A percentile compares a stretch with the other conserved stretches of the same genome.
Evolutionary conservation across 176 grass and related monocot genomes (phyloP).

Genomic region (barley (Hordeum vulgare)): DNA sequence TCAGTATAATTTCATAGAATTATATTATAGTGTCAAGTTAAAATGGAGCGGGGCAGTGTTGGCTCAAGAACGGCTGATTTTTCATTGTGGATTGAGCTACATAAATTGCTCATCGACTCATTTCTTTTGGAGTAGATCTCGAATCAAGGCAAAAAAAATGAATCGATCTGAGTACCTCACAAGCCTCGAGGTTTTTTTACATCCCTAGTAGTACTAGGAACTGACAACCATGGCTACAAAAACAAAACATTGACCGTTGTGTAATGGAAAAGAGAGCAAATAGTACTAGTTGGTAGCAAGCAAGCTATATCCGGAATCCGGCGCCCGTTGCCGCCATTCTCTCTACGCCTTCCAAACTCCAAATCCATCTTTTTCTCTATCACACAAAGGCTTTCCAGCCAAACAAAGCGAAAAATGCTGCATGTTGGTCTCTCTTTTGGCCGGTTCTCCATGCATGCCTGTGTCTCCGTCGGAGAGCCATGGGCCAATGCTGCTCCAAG

Average conservation of each 20-base stretch:
- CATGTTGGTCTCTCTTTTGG: not conserved
- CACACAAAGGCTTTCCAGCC: not conserved
- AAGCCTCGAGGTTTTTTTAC: too few relatives aligned
- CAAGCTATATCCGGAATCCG: not conserved
- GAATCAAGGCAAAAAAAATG: too few relatives aligned
- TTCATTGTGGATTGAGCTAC: too few relatives aligned
- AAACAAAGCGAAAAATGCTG: not conserved
- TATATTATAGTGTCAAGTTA: too few relatives aligned
- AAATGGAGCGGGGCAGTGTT: too few relatives aligned
- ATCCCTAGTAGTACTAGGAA: not conserved
- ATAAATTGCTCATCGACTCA: too few relatives aligned
- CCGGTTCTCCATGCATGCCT: conserved; percentile 8
- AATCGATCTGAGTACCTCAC: too few relatives aligned
- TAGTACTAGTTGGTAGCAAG: not conserved
- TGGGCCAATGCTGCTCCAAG: conserved; percentile 64
- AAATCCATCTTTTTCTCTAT: not conserved
- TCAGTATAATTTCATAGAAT: too few relatives aligned
- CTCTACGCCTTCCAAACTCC: conserved; percentile 10
- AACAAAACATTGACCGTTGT: not conserved
- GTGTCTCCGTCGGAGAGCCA: conserved; percentile 38
- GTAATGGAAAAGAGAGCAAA: not conserved
- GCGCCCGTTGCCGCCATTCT: conserved; percentile 25
- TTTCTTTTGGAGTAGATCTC: too few relatives aligned
- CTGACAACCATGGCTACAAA: not conserved
- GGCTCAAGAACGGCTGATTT: too few relatives aligned